phyloP scores from a whole-genome alignment of 345 rosid species.

The Triadica sebifera region DNA sequence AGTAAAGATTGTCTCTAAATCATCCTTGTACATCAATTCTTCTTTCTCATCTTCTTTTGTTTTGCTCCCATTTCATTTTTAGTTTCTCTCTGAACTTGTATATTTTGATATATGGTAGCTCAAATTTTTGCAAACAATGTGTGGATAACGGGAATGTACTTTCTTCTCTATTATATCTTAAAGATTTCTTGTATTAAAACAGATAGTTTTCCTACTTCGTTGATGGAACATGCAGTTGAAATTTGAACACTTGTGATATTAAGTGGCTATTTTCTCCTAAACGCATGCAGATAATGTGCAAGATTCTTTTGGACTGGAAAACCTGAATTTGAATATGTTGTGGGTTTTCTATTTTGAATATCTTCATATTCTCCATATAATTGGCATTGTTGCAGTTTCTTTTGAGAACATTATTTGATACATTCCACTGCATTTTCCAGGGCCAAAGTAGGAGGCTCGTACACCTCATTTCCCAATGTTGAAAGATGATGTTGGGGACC shows the following conservation, averaged over 20 bases:
- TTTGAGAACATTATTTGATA: conserved; percentile 37
- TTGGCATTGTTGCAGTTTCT: conserved; percentile 20
- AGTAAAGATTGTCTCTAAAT: conserved; percentile 5
- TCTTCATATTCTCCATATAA: conserved; percentile 13
- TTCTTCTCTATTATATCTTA: not conserved
- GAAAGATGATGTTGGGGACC: conserved; percentile 31
- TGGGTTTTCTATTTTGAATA: conserved; percentile 12
- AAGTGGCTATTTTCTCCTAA: conserved; percentile 1
- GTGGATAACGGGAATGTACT: not conserved
- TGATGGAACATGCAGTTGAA: not conserved
- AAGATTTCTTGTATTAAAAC: not conserved
- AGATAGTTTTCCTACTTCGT: not conserved
- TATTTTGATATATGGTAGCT: not conserved
- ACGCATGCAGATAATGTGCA: not conserved
- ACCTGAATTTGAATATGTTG: conserved; percentile 10
- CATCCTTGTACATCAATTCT: not conserved
- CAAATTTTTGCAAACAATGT: conserved; percentile 10
- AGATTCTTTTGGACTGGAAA: conserved; percentile 2
- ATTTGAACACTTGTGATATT: not conserved
- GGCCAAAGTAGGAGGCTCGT: conserved; percentile 36
- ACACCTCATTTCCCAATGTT: conserved; percentile 32
- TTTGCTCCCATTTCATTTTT: not conserved
- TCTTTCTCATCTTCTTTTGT: not conserved
- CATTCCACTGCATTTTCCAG: conserved; percentile 46
- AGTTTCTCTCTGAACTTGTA: not conserved